These are phyloP conservation scores for Penicillium goetzii DNA, from an alignment of 495 filamentous ascomycete genomes.

Conservation along the genomic window DNA sequence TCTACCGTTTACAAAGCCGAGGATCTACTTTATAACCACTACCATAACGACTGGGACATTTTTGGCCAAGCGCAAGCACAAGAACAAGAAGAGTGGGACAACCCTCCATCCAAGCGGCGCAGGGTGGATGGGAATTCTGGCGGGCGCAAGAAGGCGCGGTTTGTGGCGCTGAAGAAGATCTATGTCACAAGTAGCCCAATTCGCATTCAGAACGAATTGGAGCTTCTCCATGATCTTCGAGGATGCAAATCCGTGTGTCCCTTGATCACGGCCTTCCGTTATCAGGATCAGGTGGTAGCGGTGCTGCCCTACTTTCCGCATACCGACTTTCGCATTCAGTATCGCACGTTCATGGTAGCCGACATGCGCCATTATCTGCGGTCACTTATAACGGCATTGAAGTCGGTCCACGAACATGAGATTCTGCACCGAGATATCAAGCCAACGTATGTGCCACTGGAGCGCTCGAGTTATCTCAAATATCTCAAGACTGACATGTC, in stretches of 20 bases:
- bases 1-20: constrained; percentile 99
- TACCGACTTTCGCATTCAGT: constrained; percentile 94
- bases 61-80: constrained; percentile 61
- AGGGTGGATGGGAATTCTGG: constrained; percentile 39
- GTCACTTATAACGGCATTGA: constrained; percentile 83
- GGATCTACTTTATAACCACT: constrained; percentile 84
- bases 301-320: constrained; percentile 95
- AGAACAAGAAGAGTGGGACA: constrained; percentile 63
- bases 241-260: constrained; percentile 85
- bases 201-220: constrained; percentile 95
- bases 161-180: constrained; percentile 97
- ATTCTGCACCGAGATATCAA: constrained; percentile 99
- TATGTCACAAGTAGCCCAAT: constrained; percentile 94
- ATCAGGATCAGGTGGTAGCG: constrained; percentile 92
- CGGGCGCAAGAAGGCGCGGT: constrained; percentile 59
- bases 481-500: constrained; percentile 19
- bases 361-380: constrained; percentile 90
- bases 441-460: constrained; percentile 64
- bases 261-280: constrained; percentile 91
- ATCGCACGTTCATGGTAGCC: constrained; percentile 77
- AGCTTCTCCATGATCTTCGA: constrained; percentile 88
- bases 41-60: constrained; percentile 86
- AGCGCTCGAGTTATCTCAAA: neutral
- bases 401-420: constrained; percentile 75
- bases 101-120: constrained; percentile 60